Evolutionary conservation across 164 flowering plant genomes (phyloP), one percentile per base, ranked within the genome.

Genomic region (Magnolia sinica): DNA sequence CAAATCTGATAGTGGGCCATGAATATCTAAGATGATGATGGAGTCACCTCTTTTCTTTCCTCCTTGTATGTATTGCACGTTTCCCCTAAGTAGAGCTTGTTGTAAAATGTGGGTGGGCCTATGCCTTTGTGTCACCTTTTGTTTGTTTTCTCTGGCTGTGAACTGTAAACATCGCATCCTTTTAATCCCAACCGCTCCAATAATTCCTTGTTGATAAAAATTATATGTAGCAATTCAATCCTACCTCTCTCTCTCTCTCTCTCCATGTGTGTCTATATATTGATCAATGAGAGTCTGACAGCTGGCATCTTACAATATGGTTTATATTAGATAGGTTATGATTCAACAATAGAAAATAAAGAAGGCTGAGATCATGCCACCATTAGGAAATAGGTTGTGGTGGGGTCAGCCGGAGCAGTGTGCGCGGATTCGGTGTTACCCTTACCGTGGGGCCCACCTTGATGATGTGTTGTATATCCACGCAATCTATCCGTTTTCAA

Each of bases 61-160:
- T 65, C 5, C 49, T n/a, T 64, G 76, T 74, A 74, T 61, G 19
- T 74, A 67, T 8, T 16, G 20, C 70, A 20, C 24, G 10, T 19
- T 22, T 50, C 59, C 22, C 24, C 20, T 6, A 18, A n/a, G 19
- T 49, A 65, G 76, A 27, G 51, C 58, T 74, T 74, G 50, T 70
- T 63, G 29, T 64, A 74, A 64, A 74, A 22, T 64, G 76, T 74
- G 20, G 76, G 70, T 74, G 70, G 45, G 70, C 50, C n/a, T 11
- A 2, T n/a, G 20, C 70, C 8, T 8, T 68, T 0, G 6, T 68
- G 6, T 68, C 23, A 29, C 9, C 70, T 31, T 31, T 29, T 20
- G 61, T 22, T 64, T 64, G 64, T 59, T 59, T 64, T 64, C 22
- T 64, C n/a, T 8, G 14, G 68, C 22, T 64, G 24, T 64, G 68